Percentiles rank a stretch among this genome's conserved stretches.
Conservation (phyloP, 176 grass and related monocot species). For the Dactylis glomerata region DNA sequence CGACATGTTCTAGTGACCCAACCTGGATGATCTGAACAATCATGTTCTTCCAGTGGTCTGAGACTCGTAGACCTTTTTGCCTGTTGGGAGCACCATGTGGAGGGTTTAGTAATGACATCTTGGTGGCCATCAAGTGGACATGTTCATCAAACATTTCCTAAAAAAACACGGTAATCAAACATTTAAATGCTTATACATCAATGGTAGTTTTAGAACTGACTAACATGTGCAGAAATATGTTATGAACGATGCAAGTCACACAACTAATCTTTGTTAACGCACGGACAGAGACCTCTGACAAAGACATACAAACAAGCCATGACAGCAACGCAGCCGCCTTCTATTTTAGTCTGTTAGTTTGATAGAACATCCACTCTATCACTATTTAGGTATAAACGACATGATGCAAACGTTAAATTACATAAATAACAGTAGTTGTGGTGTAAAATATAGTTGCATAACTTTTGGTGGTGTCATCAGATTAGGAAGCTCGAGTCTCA, state of each 20-base stretch:
- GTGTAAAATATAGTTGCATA: neutral
- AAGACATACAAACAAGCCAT: neutral
- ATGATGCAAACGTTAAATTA: neutral
- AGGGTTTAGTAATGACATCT: neutral
- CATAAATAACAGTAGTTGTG: neutral
- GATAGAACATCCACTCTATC: neutral
- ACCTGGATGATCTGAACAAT: neutral
- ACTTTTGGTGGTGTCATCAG: neutral
- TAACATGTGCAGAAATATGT: neutral
- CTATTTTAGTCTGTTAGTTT: neutral
- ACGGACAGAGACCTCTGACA: neutral
- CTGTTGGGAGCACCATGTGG: neutral
- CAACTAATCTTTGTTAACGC: neutral
- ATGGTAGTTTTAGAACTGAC: neutral
- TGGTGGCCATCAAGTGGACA: neutral
- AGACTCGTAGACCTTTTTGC: neutral
- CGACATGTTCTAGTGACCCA: neutral
- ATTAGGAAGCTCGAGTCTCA: neutral
- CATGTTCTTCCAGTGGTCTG: neutral
- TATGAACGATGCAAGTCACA: neutral
- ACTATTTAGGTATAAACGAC: neutral
- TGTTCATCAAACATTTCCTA: too few relatives aligned
- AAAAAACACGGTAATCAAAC: neutral
- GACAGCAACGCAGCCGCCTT: neutral
- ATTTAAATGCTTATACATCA: conserved; percentile 3